Evolutionary conservation across 257 asterid species (phyloP).

Genomic region (Solanum clarkiae): DNA sequence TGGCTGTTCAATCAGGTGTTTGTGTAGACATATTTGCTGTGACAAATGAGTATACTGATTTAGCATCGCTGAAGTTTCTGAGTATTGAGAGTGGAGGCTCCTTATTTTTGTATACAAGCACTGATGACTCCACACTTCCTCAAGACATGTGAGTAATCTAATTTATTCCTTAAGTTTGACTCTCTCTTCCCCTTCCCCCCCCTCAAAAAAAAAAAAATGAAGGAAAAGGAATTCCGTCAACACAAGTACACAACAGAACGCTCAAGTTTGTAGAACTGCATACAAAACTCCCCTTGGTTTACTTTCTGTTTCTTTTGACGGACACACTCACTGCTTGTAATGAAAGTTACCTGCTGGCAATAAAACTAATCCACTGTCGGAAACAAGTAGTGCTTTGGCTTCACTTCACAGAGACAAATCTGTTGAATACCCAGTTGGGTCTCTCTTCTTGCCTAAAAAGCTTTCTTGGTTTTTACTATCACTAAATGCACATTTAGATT

Average conservation of each 20-base stretch:
- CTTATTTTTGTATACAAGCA: constrained; percentile 75
- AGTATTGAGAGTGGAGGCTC: constrained; percentile 99
- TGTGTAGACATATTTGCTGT: constrained; percentile 97
- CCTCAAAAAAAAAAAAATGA: too few species aligned
- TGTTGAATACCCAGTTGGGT: neutral
- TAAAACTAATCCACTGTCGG: neutral
- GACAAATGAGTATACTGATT: constrained; percentile 95
- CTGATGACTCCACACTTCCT: constrained; percentile 98
- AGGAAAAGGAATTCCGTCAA: neutral
- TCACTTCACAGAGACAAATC: neutral
- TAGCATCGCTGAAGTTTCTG: constrained; percentile 92
- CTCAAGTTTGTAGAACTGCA: neutral
- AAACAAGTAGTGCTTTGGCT: neutral
- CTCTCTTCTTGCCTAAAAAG: neutral
- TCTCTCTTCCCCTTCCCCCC: too few species aligned
- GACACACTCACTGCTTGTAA: neutral
- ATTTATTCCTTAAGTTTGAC: too few species aligned
- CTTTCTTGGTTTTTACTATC: neutral
- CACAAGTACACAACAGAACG: neutral
- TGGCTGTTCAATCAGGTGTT: constrained; percentile 98
- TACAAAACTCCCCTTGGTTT: neutral
- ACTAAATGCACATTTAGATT: neutral
- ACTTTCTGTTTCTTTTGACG: neutral
- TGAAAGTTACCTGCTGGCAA: neutral
- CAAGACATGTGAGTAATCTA: constrained; percentile 79